phyloP scores from a whole-genome alignment of 2,329 filamentous ascomycete genomes.

The Nigrospora osmanthi region DNA sequence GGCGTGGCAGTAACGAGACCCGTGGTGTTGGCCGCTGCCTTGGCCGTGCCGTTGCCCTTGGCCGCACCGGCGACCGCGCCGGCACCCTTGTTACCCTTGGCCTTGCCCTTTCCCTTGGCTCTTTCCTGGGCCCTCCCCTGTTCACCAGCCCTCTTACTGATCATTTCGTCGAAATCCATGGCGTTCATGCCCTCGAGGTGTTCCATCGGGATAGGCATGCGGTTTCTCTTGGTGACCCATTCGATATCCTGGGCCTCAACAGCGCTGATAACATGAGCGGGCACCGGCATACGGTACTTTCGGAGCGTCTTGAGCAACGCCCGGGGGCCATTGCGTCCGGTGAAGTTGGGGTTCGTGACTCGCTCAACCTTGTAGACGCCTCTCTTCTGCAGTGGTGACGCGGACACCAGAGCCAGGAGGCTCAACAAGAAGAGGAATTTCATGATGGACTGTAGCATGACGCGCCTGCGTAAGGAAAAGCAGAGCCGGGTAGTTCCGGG shows the following conservation, averaged over 20 bases:
- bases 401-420: slow-evolving; percentile 16
- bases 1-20: slow-evolving; percentile 16
- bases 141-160: slow-evolving; percentile 11
- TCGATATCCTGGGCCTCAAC: slow-evolving; percentile 12
- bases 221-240: slow-evolving; percentile 17
- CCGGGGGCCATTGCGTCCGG: slow-evolving; percentile 19
- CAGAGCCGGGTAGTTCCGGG: slow-evolving; percentile 1
- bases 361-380: slow-evolving; percentile 23
- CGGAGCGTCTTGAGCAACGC: slow-evolving; percentile 20
- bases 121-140: slow-evolving; percentile 1
- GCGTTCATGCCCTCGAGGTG: background rate
- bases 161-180: background rate
- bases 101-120: background rate
- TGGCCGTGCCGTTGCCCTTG: slow-evolving; percentile 1
- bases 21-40: slow-evolving; percentile 12
- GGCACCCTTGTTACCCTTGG: slow-evolving; percentile 1
- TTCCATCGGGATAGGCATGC: background rate
- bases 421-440: slow-evolving; percentile 16
- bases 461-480: slow-evolving; percentile 3
- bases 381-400: slow-evolving; percentile 18
- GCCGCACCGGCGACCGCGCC: slow-evolving; percentile 6
- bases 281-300: slow-evolving; percentile 23
- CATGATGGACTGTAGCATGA: slow-evolving; percentile 16
- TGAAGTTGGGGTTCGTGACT: slow-evolving; percentile 18
- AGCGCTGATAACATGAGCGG: slow-evolving; percentile 13